Evolutionary conservation across 106 monocot species (phyloP).

Genomic region (Apostasia ramifera): DNA sequence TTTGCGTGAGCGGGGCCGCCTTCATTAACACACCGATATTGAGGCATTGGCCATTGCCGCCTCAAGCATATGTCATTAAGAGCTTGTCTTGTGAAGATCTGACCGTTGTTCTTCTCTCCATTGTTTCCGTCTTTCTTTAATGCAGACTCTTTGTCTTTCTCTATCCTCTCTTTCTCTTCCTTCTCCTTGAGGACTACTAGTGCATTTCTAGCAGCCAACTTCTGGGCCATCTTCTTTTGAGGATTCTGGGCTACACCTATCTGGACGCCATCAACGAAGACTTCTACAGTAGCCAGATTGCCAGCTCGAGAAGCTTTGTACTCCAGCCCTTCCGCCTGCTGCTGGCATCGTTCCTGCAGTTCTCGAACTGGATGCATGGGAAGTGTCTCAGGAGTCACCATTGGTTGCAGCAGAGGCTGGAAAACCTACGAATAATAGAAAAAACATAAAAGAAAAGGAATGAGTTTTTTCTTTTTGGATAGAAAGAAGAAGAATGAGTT

Average conservation of each 20-base stretch:
- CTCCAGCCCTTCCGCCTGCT: slow-evolving; percentile 84
- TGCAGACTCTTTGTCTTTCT: slow-evolving; percentile 30
- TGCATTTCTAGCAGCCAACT: slow-evolving; percentile 89
- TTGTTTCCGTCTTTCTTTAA: slow-evolving; percentile 29
- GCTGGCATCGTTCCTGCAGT: slow-evolving; percentile 96
- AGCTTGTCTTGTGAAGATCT: slow-evolving; percentile 81
- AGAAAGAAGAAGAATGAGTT: background rate
- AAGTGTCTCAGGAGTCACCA: slow-evolving; percentile 93
- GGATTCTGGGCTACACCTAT: slow-evolving; percentile 86
- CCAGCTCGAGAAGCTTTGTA: slow-evolving; percentile 76
- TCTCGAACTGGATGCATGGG: slow-evolving; percentile 97
- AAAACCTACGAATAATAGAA: slow-evolving; percentile 45
- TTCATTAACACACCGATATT: slow-evolving; percentile 85
- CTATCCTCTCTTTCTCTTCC: slow-evolving; percentile 47
- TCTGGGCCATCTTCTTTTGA: slow-evolving; percentile 99
- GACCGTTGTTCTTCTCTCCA: slow-evolving; percentile 34
- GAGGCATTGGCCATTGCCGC: slow-evolving; percentile 95
- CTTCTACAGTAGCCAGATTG: slow-evolving; percentile 83
- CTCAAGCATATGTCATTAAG: slow-evolving; percentile 89
- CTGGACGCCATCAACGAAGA: slow-evolving; percentile 84
- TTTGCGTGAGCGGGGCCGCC: slow-evolving; percentile 96
- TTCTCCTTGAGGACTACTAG: slow-evolving; percentile 75
- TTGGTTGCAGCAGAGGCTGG: slow-evolving; percentile 83
- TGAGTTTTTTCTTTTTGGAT: background rate
- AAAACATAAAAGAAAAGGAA: background rate